Conservation (phyloP, 2,329 filamentous ascomycete species). For the Trichoderma sp. region DNA sequence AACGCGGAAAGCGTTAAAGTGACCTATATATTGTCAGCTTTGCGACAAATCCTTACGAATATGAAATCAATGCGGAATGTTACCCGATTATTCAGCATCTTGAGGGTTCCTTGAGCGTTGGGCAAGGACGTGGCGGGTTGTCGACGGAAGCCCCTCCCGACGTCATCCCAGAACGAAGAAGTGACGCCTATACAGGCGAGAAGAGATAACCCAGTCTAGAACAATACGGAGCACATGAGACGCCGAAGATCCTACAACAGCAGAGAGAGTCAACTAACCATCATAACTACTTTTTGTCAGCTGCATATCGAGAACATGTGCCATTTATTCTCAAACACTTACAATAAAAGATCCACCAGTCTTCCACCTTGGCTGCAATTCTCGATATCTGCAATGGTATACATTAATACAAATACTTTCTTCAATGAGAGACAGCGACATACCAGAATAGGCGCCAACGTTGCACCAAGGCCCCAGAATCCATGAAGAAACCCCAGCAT, state of each 20-base stretch:
- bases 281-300: not conserved
- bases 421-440: conserved; percentile 46
- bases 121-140: not conserved
- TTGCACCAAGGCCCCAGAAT: conserved; percentile 69
- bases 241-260: not conserved
- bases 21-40: conserved; percentile 6
- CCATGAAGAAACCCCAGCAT: conserved; percentile 69
- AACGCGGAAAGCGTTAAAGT: conserved; percentile 46
- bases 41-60: not conserved
- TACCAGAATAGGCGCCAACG: conserved; percentile 71
- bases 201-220: conserved; percentile 3
- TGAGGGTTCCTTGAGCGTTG: not conserved
- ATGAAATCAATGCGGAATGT: not conserved
- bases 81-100: conserved; percentile 20
- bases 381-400: conserved; percentile 5
- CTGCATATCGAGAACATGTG: not conserved
- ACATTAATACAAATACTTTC: not conserved
- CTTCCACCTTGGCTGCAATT: conserved; percentile 1
- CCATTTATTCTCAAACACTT: not conserved
- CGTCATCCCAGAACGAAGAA: conserved; percentile 22
- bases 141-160: not conserved
- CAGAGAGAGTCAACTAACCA: not conserved
- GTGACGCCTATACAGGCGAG: conserved; percentile 13
- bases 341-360: conserved; percentile 25
- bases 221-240: not conserved